These are phyloP conservation scores for Zalerion maritima DNA, from an alignment of 495 filamentous ascomycete genomes.

Conservation along the genomic window DNA sequence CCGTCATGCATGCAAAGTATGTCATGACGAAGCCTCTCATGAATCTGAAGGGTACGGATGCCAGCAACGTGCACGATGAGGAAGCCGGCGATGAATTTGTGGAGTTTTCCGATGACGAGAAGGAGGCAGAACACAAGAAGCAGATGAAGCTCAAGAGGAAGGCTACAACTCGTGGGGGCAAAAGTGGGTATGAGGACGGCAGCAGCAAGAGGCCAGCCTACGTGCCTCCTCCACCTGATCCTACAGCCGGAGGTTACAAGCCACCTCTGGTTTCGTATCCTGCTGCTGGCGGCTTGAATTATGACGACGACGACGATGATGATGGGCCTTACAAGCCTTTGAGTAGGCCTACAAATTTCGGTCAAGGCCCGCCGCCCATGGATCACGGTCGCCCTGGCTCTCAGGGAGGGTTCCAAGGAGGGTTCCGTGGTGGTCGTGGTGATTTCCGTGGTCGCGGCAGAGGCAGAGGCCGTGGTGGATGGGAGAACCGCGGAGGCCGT, in stretches of 20 bases:
- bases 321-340: conserved; percentile 57
- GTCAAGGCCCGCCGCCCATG: conserved; percentile 17
- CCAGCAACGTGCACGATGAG: conserved; percentile 87
- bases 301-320: conserved; percentile 47
- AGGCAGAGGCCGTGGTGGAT: conserved; percentile 24
- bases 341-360: conserved; percentile 43
- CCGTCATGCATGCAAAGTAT: conserved; percentile 55
- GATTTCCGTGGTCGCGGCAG: conserved; percentile 32
- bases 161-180: conserved; percentile 23
- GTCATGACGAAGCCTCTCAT: conserved; percentile 74
- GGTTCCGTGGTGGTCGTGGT: conserved; percentile 27
- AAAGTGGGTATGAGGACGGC: conserved; percentile 13
- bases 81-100: conserved; percentile 73
- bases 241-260: too few species aligned
- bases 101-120: conserved; percentile 94
- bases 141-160: conserved; percentile 46
- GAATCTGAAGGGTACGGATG: conserved; percentile 70
- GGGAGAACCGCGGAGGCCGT: conserved; percentile 21
- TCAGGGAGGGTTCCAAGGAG: conserved; percentile 24
- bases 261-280: conserved; percentile 14
- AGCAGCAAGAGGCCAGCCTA: too few species aligned
- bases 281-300: conserved; percentile 17
- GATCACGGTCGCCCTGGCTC: conserved; percentile 22
- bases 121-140: conserved; percentile 67
- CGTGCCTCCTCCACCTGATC: too few species aligned